Conservation (phyloP, 169 alveolate genomes). For the Plasmodium sp. region DNA sequence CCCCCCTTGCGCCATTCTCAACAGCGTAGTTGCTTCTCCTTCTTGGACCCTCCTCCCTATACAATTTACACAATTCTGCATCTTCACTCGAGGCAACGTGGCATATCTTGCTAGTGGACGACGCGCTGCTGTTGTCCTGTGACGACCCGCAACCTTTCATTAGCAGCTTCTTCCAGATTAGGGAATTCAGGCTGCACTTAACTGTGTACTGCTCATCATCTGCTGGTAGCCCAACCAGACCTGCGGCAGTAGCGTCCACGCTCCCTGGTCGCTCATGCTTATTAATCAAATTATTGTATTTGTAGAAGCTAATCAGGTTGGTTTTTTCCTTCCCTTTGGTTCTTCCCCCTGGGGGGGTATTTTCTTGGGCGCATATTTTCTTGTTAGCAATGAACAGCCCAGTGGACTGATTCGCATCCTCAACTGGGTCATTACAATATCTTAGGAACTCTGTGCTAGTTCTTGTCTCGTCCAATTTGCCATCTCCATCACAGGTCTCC, state of each 20-base stretch:
- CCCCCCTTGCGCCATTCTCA: neutral
- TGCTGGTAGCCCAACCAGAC: neutral
- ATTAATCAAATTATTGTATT: conserved; percentile 39
- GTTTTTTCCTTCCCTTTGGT: conserved; percentile 42
- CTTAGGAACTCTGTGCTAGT: neutral
- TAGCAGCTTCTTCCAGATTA: neutral
- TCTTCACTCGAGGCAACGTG: neutral
- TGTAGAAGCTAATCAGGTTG: conserved; percentile 53
- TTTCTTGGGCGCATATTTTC: conserved; percentile 2
- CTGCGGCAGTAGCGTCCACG: neutral
- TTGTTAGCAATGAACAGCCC: neutral
- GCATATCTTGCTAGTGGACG: neutral
- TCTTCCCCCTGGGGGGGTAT: neutral
- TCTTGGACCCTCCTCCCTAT: neutral
- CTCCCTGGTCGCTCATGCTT: neutral
- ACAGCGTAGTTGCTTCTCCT: neutral
- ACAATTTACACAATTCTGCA: conserved; percentile 10
- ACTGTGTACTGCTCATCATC: neutral
- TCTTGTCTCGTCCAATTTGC: conserved; percentile 6
- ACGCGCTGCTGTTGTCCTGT: neutral
- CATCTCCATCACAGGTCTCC: neutral
- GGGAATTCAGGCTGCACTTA: neutral
- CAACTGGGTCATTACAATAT: neutral
- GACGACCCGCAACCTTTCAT: neutral
- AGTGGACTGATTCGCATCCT: neutral